These are phyloP conservation scores for Phoma herbarum DNA, from an alignment of 2,329 filamentous ascomycete genomes.

Conservation along the genomic window DNA sequence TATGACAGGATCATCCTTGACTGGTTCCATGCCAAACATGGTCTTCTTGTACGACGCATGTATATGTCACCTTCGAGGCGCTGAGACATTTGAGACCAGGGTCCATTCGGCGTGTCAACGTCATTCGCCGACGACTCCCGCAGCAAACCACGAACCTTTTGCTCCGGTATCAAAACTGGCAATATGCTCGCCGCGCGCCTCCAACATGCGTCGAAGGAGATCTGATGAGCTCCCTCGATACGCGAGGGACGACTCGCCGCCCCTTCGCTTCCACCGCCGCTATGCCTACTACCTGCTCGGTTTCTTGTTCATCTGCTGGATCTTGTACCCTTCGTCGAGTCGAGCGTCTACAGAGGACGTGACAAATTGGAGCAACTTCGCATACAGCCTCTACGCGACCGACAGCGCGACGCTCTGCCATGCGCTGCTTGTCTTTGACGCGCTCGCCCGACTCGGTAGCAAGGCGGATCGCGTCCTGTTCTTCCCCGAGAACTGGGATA, in stretches of 20 bases:
- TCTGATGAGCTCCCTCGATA: constrained; percentile 49
- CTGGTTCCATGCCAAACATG: background rate
- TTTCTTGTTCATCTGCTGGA: constrained; percentile 42
- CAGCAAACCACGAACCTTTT: background rate
- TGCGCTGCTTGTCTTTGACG: constrained; percentile 56
- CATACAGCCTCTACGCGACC: constrained; percentile 56
- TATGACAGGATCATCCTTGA: background rate
- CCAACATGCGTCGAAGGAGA: constrained; percentile 46
- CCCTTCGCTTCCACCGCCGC: constrained; percentile 41
- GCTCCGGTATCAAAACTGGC: background rate
- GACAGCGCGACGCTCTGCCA: constrained; percentile 55
- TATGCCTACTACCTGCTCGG: constrained; percentile 39
- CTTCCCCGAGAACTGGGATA: constrained; percentile 55
- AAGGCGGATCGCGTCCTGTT: constrained; percentile 58
- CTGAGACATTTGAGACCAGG: constrained; percentile 6
- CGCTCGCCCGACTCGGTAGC: constrained; percentile 53
- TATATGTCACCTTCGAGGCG: background rate
- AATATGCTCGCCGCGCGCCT: constrained; percentile 10
- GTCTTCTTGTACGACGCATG: constrained; percentile 2
- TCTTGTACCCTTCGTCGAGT: constrained; percentile 34
- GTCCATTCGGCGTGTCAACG: constrained; percentile 1
- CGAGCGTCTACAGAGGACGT: constrained; percentile 17
- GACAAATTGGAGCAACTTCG: constrained; percentile 51
- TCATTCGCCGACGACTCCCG: constrained; percentile 13
- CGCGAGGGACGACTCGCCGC: constrained; percentile 25